Conservation (phyloP, 257 asterid species). For the Plantago major region DNA sequence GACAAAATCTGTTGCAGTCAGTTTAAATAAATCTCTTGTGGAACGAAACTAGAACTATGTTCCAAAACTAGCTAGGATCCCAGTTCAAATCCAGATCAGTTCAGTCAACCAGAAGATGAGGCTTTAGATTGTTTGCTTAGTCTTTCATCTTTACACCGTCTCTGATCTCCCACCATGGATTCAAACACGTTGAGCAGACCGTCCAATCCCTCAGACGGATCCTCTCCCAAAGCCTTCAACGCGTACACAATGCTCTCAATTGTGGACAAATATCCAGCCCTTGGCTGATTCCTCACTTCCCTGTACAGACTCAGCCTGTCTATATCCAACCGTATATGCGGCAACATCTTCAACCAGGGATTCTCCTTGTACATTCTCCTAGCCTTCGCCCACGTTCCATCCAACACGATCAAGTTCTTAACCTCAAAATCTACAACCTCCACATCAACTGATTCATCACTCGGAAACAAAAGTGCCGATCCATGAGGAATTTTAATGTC, state of each 20-base stretch:
- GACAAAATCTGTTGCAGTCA: no score
- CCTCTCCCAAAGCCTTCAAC: conserved; percentile 63
- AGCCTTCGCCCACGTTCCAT: conserved; percentile 93
- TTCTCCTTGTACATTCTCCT: conserved; percentile 86
- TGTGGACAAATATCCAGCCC: conserved; percentile 74
- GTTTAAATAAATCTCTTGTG: no score
- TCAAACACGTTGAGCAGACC: conserved; percentile 65
- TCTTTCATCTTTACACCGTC: conserved; percentile 63
- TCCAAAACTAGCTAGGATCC: no score
- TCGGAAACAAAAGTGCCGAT: conserved; percentile 75
- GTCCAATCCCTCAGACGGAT: conserved; percentile 48
- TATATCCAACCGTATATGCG: conserved; percentile 60
- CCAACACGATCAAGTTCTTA: conserved; percentile 77
- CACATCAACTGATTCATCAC: conserved; percentile 45
- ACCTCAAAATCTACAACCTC: conserved; percentile 45
- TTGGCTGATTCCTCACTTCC: conserved; percentile 92
- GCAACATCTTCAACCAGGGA: conserved; percentile 83
- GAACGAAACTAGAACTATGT: no score
- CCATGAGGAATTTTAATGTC: conserved; percentile 50
- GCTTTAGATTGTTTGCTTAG: conserved; percentile 31
- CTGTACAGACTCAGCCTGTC: conserved; percentile 63
- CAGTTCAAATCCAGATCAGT: not conserved
- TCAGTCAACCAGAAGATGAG: not conserved
- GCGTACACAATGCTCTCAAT: conserved; percentile 91
- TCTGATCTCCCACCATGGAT: conserved; percentile 87